Evolutionary conservation across 768 basidiomycete species (phyloP).

Genomic region (Coprinopsis cinerea): DNA sequence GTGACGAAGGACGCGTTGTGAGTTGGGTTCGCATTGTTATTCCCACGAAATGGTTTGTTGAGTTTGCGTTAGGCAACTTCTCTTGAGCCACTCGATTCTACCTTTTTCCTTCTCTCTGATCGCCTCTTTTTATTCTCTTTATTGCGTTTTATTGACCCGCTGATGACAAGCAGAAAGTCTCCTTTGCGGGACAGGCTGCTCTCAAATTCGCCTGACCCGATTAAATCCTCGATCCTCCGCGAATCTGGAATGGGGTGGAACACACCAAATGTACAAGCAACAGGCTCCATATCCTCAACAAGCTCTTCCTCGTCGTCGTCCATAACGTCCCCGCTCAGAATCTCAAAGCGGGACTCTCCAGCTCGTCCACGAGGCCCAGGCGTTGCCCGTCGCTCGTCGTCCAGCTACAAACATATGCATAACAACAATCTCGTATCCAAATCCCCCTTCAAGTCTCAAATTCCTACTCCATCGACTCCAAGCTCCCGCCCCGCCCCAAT

Average conservation of each 20-base stretch:
- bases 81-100: no score
- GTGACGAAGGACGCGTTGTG: constrained; percentile 30
- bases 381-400: constrained; percentile 68
- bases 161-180: constrained; percentile 36
- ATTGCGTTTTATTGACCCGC: constrained; percentile 5
- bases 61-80: no score
- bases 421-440: constrained; percentile 78
- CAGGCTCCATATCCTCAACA: constrained; percentile 34
- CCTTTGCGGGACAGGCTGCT: constrained; percentile 55
- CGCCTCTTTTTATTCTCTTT: background rate
- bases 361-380: constrained; percentile 35
- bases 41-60: constrained; percentile 42
- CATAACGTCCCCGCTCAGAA: constrained; percentile 63
- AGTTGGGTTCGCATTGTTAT: constrained; percentile 12
- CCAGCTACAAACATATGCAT: constrained; percentile 73
- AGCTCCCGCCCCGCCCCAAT: constrained; percentile 25
- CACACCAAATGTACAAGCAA: background rate
- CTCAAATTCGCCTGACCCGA: constrained; percentile 57
- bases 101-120: constrained; percentile 13
- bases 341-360: constrained; percentile 62
- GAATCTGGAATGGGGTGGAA: constrained; percentile 63
- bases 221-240: constrained; percentile 57
- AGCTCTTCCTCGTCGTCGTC: constrained; percentile 22
- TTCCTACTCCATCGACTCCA: constrained; percentile 45
- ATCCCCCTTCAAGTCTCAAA: constrained; percentile 75